Percentiles rank a stretch among this genome's conserved stretches.
Conservation (phyloP, 805 yeast genomes). For the Jamesozyma gamospora region DNA sequence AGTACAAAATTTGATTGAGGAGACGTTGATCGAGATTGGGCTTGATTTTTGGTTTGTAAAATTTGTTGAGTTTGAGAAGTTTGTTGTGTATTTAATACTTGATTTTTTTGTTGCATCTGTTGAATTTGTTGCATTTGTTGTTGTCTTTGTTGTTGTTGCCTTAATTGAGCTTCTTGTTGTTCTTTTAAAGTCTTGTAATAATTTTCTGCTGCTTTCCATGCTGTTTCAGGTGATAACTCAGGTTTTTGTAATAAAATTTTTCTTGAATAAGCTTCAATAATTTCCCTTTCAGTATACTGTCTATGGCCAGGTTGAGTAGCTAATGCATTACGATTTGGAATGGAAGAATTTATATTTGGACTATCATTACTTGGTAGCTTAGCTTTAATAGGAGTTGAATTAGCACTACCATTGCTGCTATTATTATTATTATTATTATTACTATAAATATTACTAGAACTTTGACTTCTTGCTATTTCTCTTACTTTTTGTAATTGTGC, state of each 20-base stretch:
- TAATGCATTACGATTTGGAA: neutral
- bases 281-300: constrained; percentile 21
- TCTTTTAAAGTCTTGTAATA: constrained; percentile 19
- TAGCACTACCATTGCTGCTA: neutral
- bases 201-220: constrained; percentile 28
- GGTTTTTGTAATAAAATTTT: constrained; percentile 27
- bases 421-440: neutral
- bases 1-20: neutral
- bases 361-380: neutral
- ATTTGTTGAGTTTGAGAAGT: constrained; percentile 17
- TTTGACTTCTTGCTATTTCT: constrained; percentile 2
- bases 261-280: constrained; percentile 25
- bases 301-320: constrained; percentile 5
- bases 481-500: constrained; percentile 5
- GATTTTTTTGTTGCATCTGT: constrained; percentile 12
- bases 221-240: constrained; percentile 23
- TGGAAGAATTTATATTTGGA: neutral
- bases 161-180: constrained; percentile 20
- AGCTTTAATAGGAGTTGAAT: neutral
- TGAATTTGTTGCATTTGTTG: constrained; percentile 14
- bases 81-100: constrained; percentile 21
- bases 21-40: neutral
- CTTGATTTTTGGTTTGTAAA: neutral
- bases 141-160: constrained; percentile 28
- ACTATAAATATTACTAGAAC: too few relatives aligned